These are phyloP conservation scores for Exobasidium rhododendri DNA, from an alignment of 1,284 basidiomycete genomes.

Conservation along the genomic window DNA sequence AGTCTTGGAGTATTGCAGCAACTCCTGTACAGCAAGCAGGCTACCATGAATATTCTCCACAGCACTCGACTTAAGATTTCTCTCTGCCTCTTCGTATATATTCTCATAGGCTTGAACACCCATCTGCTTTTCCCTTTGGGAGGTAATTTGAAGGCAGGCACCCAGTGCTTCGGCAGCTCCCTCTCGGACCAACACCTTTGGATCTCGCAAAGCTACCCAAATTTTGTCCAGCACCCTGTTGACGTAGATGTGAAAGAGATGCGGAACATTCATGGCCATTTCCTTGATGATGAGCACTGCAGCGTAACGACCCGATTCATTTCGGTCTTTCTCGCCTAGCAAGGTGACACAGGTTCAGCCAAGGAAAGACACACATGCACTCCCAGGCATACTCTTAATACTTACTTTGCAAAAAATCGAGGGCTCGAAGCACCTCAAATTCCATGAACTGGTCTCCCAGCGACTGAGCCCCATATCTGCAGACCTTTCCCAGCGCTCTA, in stretches of 20 bases:
- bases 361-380: background rate
- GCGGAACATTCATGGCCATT: conserved; percentile 50
- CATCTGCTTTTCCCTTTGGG: conserved; percentile 51
- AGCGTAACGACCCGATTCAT: conserved; percentile 56
- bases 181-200: conserved; percentile 46
- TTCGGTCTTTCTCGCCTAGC: conserved; percentile 45
- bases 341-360: conserved; percentile 19
- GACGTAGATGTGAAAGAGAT: conserved; percentile 52
- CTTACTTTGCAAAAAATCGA: conserved; percentile 63
- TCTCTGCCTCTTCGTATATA: conserved; percentile 75
- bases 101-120: conserved; percentile 48
- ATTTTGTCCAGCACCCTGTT: conserved; percentile 49
- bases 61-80: conserved; percentile 74
- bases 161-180: conserved; percentile 53
- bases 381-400: background rate
- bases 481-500: conserved; percentile 77
- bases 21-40: conserved; percentile 83
- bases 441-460: conserved; percentile 85
- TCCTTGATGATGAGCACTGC: conserved; percentile 55
- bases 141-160: conserved; percentile 53
- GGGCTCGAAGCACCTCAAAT: conserved; percentile 74
- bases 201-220: conserved; percentile 52
- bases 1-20: conserved; percentile 88
- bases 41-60: conserved; percentile 90
- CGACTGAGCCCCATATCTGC: conserved; percentile 72